These are phyloP conservation scores for Fusarium chlamydosporum DNA, from an alignment of 2,329 filamentous ascomycete species.

Conservation along the genomic window DNA sequence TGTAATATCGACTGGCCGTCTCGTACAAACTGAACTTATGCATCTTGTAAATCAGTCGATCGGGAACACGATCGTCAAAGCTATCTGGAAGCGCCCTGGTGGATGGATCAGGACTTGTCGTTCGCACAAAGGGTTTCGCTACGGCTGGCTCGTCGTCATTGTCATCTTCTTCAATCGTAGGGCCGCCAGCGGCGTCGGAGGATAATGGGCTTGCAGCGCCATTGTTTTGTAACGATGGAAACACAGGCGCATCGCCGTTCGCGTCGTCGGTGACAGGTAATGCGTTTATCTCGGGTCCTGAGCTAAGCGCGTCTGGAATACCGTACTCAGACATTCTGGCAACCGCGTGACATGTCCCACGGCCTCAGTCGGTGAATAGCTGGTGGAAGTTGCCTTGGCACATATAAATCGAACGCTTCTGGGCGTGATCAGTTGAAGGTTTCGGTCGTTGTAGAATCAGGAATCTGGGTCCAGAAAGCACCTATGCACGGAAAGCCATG, in stretches of 20 bases:
- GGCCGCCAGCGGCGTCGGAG: slow-evolving; percentile 46
- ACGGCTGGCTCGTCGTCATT: slow-evolving; percentile 72
- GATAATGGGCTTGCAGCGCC: slow-evolving; percentile 51
- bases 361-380: slow-evolving; percentile 9
- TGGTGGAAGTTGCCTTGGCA: background rate
- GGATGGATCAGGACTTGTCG: slow-evolving; percentile 65
- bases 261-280: slow-evolving; percentile 37
- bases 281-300: slow-evolving; percentile 34
- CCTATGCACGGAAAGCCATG: background rate
- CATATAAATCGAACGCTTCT: slow-evolving; percentile 13
- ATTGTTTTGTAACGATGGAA: slow-evolving; percentile 57
- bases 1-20: slow-evolving; percentile 92
- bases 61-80: slow-evolving; percentile 53
- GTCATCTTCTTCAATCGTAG: slow-evolving; percentile 60
- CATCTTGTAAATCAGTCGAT: slow-evolving; percentile 74
- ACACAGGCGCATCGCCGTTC: slow-evolving; percentile 50
- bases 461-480: background rate
- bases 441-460: slow-evolving; percentile 5
- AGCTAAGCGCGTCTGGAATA: slow-evolving; percentile 43
- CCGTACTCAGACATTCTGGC: slow-evolving; percentile 49
- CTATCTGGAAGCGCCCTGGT: slow-evolving; percentile 51
- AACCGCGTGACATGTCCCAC: slow-evolving; percentile 27
- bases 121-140: slow-evolving; percentile 70
- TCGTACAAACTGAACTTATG: slow-evolving; percentile 99
- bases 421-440: background rate